These are phyloP conservation scores for Penicillium salamii DNA, from an alignment of 495 filamentous ascomycete genomes.

Conservation along the genomic window DNA sequence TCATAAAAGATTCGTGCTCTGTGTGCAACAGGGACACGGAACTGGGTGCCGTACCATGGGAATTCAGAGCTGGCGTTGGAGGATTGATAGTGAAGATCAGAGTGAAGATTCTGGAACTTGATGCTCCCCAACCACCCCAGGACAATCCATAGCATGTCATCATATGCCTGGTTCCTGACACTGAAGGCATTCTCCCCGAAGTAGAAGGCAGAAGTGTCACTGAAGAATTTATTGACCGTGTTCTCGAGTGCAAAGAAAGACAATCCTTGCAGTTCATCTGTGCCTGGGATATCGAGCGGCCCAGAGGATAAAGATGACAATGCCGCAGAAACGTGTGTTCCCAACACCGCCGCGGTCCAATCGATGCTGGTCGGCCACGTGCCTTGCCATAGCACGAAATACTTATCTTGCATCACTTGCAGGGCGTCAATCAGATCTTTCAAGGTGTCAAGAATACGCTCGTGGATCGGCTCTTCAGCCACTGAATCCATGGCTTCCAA, in stretches of 20 bases:
- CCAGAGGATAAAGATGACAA: constrained; percentile 59
- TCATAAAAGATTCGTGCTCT: constrained; percentile 89
- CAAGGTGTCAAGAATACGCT: constrained; percentile 27
- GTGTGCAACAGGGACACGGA: constrained; percentile 77
- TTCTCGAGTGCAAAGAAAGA: constrained; percentile 59
- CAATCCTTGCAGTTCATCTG: constrained; percentile 19
- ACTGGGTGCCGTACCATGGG: constrained; percentile 73
- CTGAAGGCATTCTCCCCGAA: constrained; percentile 81
- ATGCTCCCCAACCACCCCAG: constrained; percentile 85
- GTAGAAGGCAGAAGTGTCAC: constrained; percentile 71
- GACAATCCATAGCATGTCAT: constrained; percentile 98
- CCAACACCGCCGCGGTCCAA: constrained; percentile 89
- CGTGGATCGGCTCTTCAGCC: constrained; percentile 4
- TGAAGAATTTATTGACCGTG: constrained; percentile 77
- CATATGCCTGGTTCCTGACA: constrained; percentile 78
- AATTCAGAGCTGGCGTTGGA: constrained; percentile 11
- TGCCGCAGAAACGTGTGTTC: constrained; percentile 72
- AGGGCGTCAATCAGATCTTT: constrained; percentile 57
- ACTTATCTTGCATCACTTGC: constrained; percentile 70
- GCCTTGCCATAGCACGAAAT: constrained; percentile 73
- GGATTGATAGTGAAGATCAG: constrained; percentile 52
- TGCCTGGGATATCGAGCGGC: constrained; percentile 20
- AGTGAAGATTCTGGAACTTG: constrained; percentile 70
- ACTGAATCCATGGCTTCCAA: constrained; percentile 7
- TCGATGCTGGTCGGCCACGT: constrained; percentile 87